Conservation (phyloP, 2,329 filamentous ascomycete species). For the Aureobasidium sp. region DNA sequence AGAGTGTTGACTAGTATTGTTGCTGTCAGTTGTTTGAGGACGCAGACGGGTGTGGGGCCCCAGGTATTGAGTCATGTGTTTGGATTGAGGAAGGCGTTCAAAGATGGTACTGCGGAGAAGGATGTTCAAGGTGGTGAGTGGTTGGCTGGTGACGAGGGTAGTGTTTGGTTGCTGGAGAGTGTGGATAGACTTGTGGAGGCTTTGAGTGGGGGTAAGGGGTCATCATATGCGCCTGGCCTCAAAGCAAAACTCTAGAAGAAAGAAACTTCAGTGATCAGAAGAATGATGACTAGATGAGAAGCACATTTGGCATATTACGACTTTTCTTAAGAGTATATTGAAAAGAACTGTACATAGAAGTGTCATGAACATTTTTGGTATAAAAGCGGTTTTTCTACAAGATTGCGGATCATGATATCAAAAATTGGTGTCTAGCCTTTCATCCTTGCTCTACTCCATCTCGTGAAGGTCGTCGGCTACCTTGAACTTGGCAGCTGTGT, state of each 20-base stretch:
- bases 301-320: not conserved
- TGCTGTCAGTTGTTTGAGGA: conserved; percentile 65
- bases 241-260: conserved; percentile 39
- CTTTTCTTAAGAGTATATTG: not conserved
- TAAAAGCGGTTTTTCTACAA: not conserved
- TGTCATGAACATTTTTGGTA: not conserved
- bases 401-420: not conserved
- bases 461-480: conserved; percentile 53
- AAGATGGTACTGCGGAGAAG: conserved; percentile 53
- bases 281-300: not conserved
- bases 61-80: conserved; percentile 79
- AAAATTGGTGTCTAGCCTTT: not conserved
- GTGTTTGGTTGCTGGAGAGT: conserved; percentile 54
- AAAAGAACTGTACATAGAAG: not conserved
- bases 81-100: conserved; percentile 67
- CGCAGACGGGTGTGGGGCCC: conserved; percentile 75
- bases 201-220: conserved; percentile 42
- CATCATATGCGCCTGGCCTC: conserved; percentile 50
- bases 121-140: conserved; percentile 55
- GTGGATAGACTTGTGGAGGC: conserved; percentile 54
- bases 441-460: conserved; percentile 34
- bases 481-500: conserved; percentile 62
- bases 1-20: conserved; percentile 66
- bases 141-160: conserved; percentile 60
- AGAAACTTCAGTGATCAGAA: conserved; percentile 30